Evolutionary conservation across 345 rosid species (phyloP), one percentile per base, ranked within the genome.

Genomic region (Eucalyptus decipiens): DNA sequence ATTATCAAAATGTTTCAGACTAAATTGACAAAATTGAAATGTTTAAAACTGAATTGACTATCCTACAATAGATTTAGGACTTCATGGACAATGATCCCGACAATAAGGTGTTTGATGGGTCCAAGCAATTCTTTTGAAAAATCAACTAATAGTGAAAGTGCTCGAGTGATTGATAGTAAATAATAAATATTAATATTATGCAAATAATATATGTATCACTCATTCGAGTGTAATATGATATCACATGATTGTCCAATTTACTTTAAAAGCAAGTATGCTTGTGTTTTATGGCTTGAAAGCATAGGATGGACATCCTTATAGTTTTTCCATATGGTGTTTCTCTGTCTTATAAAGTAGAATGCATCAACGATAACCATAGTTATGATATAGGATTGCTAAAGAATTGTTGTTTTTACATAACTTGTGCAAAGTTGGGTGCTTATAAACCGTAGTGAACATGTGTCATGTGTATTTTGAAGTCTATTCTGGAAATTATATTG

Each of bases 31-130:
- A 37, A 21, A 21, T 1, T 6, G 5, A 37, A 76, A 37, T 10
- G 2, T 19, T 37, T 72, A 72, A 3, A 6, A 21, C 0, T 21
- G 3, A 72, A 72, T 37, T 76, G 5, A 3, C 1, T 6, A 5
- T 4, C 28, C 2, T 21, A 9, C 9, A 11, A 21, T 37, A 37
- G 2, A 4, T 37, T 37, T 37, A 37, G 8, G 8, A 19, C 47
- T 37, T 76, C 42, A 4, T 37, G 15, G 5, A 37, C 13, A 37
- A 19, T 19, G 4, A 76, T 72, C 45, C 4, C 2, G 5, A 72
- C 8, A 1, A 6, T 21, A 72, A 72, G 83, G 26, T 37, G 28
- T 19, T 11, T 76, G 28, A 76, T 37, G 45, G 47, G 47, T 5
- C 47, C 83, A 11, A 21, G 15, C 15, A 37, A 37, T 10, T 37